Base-by-base conservation (phyloP, 805 yeast genomes). In the Candida taoyuanica region DNA sequence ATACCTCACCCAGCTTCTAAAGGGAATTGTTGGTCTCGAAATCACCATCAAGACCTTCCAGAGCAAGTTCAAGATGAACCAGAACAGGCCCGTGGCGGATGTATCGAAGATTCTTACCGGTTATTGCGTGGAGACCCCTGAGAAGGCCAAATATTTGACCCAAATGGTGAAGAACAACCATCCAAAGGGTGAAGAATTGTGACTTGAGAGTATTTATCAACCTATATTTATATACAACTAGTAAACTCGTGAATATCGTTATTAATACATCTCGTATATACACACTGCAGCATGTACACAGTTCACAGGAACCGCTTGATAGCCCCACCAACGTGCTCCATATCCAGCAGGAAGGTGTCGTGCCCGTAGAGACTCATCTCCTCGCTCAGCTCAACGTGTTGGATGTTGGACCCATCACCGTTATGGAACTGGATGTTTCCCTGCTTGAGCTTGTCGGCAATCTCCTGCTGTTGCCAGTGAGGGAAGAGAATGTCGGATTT, bases 401-500 rank as follows among this genome's bases (percentile, higher is more conserved):
- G 64, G 33, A 82, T 70, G 30, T 67, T 67, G 16, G 52, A 58
- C 41, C 58, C 55, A 30, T 53, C 58, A 31, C 73, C 70, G 12
- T 62, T 63, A 18, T 44, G 44, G 40, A 40, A 54, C 32, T 46
- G 37, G 14, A 40, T 29, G 33, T 58, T 59, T 14, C 51, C 52
- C 30, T 63, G 57, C 36, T 58, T 63, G 33, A 89, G 67, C 26
- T 78, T 74, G 13, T 76, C 73, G 20, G 77, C 79, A 40, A 86
- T 78, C 56, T 89, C 96, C 40, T 79, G 63, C 62, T 89, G 97
- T 64, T 89, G 97, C 95, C 96, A 86, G 26, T 81, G 85, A 1
- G 97, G 97, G 68, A 89, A 89, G 36, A 89, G 68, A 29, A 85
- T 84, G 58, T 89, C 97, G 1, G 93, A 81, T 55, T 85, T 93